Base-by-base conservation (phyloP, 2,329 filamentous ascomycete genomes). In the Ambrosiella beaveri region DNA sequence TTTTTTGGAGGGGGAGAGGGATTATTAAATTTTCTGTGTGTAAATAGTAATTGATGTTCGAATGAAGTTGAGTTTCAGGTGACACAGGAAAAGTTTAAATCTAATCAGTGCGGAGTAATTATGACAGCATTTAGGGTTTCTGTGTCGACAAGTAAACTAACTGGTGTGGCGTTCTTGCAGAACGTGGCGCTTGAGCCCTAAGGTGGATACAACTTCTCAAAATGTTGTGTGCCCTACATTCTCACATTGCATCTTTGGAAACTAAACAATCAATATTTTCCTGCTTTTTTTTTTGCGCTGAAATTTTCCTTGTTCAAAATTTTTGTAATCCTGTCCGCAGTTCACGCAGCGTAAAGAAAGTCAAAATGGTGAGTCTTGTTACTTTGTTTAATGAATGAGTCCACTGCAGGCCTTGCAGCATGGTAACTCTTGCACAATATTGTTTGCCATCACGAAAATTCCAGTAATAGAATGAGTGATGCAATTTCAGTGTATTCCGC, bases 321-420 rank as follows among this genome's bases (percentile, higher is more conserved):
- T 58, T 44, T 54, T 9, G 54, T 8, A 44, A 45, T 47, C 40
- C 40, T 47, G 58, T 55, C 59, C 45, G 39, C 53, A 61, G 45
- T 56, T 53, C 15, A 61, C n/a, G 49, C 35, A 45, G 17, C 47
- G 56, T 57, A 53, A 53, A 39, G 65, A 62, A 57, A 68, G 65
- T 63, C 68, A 72, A 71, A 65, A 73, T 73, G 71, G 71, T 72
- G 67, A 72, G 71, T 71, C 58, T 63, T 65, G 6, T 17, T 56
- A 41, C 44, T 47, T 55, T 47, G n/a, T 19, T 58, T 36, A 35
- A 54, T 54, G 36, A 50, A 45, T 56, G 5, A 38, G 47, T 5
- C 35, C 39, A n/a, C 54, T 35, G 56, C 56, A 61, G 56, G 56
- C 47, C 59, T 56, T 61, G 53, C 56, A 41, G 11, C 15, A 17